Evolutionary conservation across 176 grass and related monocot genomes (phyloP).

Genomic region (Oryza brachyantha): DNA sequence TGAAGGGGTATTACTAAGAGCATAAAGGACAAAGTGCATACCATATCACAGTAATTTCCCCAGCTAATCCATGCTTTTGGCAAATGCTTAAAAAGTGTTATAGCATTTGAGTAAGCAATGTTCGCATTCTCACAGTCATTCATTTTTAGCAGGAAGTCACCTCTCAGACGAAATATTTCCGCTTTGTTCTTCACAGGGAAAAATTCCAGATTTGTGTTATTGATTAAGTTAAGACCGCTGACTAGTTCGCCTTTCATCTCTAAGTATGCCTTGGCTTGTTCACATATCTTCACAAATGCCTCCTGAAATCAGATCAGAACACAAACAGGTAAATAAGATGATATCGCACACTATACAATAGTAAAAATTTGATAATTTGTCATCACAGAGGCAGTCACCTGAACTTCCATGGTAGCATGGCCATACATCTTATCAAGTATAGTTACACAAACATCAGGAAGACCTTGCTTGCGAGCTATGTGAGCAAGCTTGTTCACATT

Average conservation of each 20-base stretch:
- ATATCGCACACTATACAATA: neutral
- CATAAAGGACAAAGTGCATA: slow-evolving; percentile 36
- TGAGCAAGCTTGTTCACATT: slow-evolving; percentile 99
- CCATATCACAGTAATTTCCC: slow-evolving; percentile 99
- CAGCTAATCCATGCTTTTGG: slow-evolving; percentile 99
- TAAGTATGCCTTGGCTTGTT: slow-evolving; percentile 97
- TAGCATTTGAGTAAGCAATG: slow-evolving; percentile 77
- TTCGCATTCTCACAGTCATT: slow-evolving; percentile 80
- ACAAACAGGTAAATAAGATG: slow-evolving; percentile 17
- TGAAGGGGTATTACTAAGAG: slow-evolving; percentile 4
- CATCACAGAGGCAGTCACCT: slow-evolving; percentile 54
- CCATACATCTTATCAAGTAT: slow-evolving; percentile 99
- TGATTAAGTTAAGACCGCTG: slow-evolving; percentile 92
- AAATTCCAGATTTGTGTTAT: slow-evolving; percentile 93
- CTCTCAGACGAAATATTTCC: slow-evolving; percentile 96
- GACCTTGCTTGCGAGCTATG: slow-evolving; percentile 93
- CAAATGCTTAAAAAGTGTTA: slow-evolving; percentile 91
- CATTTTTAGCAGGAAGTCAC: slow-evolving; percentile 89
- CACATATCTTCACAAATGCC: slow-evolving; percentile 99
- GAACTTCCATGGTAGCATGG: slow-evolving; percentile 99
- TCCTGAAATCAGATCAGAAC: slow-evolving; percentile 58
- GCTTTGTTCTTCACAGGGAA: slow-evolving; percentile 95
- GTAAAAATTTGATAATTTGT: neutral
- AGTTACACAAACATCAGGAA: slow-evolving; percentile 94
- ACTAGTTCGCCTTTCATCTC: slow-evolving; percentile 96